Percentiles rank a stretch among this genome's conserved stretches.
Evolutionary conservation across 345 rosid species (phyloP).

Genomic region (Syzygium oleosum): DNA sequence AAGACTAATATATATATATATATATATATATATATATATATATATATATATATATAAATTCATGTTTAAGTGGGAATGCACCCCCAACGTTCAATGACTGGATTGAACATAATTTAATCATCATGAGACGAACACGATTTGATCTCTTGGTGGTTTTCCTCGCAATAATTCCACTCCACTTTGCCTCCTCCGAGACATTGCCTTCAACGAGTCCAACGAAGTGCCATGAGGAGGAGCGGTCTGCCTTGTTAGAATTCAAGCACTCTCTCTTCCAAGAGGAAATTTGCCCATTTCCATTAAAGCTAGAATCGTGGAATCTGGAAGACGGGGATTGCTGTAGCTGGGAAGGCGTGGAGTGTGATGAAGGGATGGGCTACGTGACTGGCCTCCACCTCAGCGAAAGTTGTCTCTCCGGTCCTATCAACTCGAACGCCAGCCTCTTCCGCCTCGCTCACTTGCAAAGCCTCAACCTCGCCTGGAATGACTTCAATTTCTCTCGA

Average conservation of each 20-base stretch:
- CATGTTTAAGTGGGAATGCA: no score
- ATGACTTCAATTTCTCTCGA: background rate
- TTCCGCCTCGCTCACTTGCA: slow-evolving; percentile 9
- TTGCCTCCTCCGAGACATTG: background rate
- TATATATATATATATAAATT: no score
- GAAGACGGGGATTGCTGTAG: background rate
- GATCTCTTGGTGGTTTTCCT: background rate
- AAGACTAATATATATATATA: no score
- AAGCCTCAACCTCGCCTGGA: slow-evolving; percentile 5
- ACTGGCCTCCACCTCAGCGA: slow-evolving; percentile 4
- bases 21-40: no score
- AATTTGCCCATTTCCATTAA: no score
- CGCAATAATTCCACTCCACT: background rate
- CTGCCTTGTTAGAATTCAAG: background rate
- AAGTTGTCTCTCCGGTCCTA: slow-evolving; percentile 1
- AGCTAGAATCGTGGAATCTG: background rate
- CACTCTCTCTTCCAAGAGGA: background rate
- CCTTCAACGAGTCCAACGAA: fast-evolving
- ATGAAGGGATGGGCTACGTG: slow-evolving; percentile 3
- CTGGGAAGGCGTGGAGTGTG: slow-evolving; percentile 4
- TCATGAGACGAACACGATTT: background rate
- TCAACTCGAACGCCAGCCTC: slow-evolving; percentile 4
- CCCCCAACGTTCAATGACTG: no score
- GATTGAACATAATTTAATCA: background rate
- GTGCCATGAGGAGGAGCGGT: background rate